phyloP scores from a whole-genome alignment of 768 basidiomycete genomes.

The Coprinopsis strossmayeri region DNA sequence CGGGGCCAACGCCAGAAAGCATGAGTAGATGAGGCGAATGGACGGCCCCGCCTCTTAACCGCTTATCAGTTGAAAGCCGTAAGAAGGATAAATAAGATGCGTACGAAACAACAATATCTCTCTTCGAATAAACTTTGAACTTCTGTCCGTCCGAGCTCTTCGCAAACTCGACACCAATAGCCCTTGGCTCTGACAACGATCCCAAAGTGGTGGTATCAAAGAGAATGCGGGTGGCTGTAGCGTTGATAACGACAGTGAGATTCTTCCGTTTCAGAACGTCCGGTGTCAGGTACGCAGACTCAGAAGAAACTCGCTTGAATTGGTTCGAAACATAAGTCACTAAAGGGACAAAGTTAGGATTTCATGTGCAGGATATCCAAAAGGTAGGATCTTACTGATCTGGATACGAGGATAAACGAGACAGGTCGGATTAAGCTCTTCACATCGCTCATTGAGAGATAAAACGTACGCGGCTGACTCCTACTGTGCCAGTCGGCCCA shows the following conservation, averaged over 20 bases:
- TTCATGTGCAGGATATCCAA: constrained; percentile 2
- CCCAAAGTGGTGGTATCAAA: constrained; percentile 33
- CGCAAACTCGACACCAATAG: constrained; percentile 58
- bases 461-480: constrained; percentile 49
- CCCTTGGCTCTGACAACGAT: constrained; percentile 30
- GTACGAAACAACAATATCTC: constrained; percentile 59
- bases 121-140: constrained; percentile 42
- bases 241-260: constrained; percentile 51
- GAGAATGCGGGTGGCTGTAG: constrained; percentile 51
- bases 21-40: constrained; percentile 65
- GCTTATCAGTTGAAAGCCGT: no score
- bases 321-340: constrained; percentile 62
- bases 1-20: constrained; percentile 76
- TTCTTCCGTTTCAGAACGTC: constrained; percentile 61
- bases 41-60: constrained; percentile 29
- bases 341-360: constrained; percentile 17
- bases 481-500: constrained; percentile 49
- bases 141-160: constrained; percentile 26
- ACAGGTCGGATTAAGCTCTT: background rate
- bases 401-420: constrained; percentile 15
- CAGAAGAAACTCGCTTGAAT: constrained; percentile 52
- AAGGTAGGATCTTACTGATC: constrained; percentile 33
- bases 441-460: background rate
- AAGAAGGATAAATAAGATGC: constrained; percentile 22
- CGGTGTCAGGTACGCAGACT: constrained; percentile 60